Evolutionary conservation across 1,284 basidiomycete species (phyloP).

Genomic region (Porogramme epimiltina): DNA sequence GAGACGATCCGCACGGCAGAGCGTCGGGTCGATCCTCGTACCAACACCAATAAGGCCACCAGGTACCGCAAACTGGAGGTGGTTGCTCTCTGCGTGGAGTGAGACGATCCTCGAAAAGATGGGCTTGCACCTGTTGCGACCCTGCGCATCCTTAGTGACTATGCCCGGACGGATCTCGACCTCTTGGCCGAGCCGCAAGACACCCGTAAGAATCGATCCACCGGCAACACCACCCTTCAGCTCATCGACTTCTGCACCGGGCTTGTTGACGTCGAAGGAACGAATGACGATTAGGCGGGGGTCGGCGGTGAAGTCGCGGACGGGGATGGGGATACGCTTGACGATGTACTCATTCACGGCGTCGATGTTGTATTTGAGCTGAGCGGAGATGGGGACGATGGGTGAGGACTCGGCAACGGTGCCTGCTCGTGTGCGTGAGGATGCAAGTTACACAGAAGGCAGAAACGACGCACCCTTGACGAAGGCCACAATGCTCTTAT

Average conservation of each 20-base stretch:
- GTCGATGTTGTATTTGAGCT: slow-evolving; percentile 99
- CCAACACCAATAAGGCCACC: slow-evolving; percentile 98
- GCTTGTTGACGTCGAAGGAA: slow-evolving; percentile 99
- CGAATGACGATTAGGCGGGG: slow-evolving; percentile 97
- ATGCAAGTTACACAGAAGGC: background rate
- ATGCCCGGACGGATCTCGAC: slow-evolving; percentile 98
- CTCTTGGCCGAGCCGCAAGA: slow-evolving; percentile 89
- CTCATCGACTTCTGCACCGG: slow-evolving; percentile 95
- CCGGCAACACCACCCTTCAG: slow-evolving; percentile 98
- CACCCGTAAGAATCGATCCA: slow-evolving; percentile 93
- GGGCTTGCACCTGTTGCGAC: slow-evolving; percentile 90
- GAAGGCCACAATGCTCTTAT: slow-evolving; percentile 91
- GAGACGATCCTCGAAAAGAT: slow-evolving; percentile 93
- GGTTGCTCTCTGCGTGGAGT: slow-evolving; percentile 93
- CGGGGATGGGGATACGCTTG: slow-evolving; percentile 92
- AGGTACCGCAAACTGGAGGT: slow-evolving; percentile 93
- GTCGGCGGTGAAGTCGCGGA: slow-evolving; percentile 90
- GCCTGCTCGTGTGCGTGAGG: slow-evolving; percentile 46
- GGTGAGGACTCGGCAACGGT: slow-evolving; percentile 97
- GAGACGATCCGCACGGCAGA: slow-evolving; percentile 95
- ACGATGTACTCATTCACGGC: slow-evolving; percentile 99
- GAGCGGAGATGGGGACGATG: slow-evolving; percentile 98
- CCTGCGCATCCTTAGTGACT: slow-evolving; percentile 93
- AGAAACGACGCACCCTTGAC: slow-evolving; percentile 70
- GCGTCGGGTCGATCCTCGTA: slow-evolving; percentile 93